Percentiles rank a stretch among this genome's conserved stretches.
phyloP scores from a whole-genome alignment of 768 basidiomycete genomes.

The Termitomyces sp. region DNA sequence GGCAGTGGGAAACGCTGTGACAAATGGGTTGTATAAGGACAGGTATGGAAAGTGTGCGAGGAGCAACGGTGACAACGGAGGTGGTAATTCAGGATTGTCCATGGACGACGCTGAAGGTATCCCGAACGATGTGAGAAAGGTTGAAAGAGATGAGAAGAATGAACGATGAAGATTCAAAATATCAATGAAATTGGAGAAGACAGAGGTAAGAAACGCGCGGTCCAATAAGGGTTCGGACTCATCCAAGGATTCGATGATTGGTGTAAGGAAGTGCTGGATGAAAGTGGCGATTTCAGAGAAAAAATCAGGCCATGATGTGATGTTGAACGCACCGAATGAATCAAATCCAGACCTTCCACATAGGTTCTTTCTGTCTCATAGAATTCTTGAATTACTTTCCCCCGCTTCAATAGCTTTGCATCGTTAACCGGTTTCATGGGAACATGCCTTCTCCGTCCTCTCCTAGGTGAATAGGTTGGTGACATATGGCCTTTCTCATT shows the following conservation, averaged over 20 bases:
- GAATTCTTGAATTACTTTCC: conserved; percentile 75
- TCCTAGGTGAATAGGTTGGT: conserved; percentile 35
- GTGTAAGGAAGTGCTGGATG: conserved; percentile 72
- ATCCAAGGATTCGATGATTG: conserved; percentile 73
- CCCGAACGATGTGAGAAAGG: conserved; percentile 31
- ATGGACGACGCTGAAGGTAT: conserved; percentile 5
- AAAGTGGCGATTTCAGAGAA: conserved; percentile 2
- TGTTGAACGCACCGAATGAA: conserved; percentile 60
- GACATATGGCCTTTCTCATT: conserved; percentile 28
- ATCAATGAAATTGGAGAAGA: conserved; percentile 88
- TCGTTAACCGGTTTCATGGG: conserved; percentile 39
- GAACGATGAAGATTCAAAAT: conserved; percentile 86
- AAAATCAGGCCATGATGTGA: neutral
- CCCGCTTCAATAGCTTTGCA: conserved; percentile 48
- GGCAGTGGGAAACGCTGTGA: conserved; percentile 70
- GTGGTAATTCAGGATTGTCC: conserved; percentile 23
- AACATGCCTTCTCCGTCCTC: conserved; percentile 29
- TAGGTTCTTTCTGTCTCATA: conserved; percentile 79
- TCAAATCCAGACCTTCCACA: conserved; percentile 74
- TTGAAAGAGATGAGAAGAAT: conserved; percentile 57
- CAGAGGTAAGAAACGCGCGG: conserved; percentile 59
- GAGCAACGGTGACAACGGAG: conserved; percentile 52
- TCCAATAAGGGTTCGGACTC: conserved; percentile 63
- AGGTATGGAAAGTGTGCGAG: conserved; percentile 85
- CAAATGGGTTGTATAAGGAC: conserved; percentile 81